These are phyloP conservation scores for Sonneratia caseolaris DNA, from an alignment of 345 rosid species.

Conservation along the genomic window DNA sequence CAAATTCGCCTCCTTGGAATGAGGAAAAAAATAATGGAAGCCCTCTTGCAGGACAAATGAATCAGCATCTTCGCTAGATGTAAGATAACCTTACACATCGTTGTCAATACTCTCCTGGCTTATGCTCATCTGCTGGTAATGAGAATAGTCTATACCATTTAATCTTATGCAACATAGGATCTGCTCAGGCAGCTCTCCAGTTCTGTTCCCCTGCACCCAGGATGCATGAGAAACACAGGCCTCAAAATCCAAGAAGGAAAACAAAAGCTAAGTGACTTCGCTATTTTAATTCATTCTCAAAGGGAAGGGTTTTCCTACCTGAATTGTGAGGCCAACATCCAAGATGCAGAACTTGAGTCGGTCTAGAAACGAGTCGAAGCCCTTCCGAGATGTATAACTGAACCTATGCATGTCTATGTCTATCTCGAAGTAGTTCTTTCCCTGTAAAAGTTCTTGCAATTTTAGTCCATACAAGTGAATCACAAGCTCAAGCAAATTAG, in stretches of 20 bases:
- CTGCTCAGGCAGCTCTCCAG: constrained; percentile 91
- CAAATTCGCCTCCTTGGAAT: too few species aligned
- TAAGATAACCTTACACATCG: background rate
- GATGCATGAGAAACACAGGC: constrained; percentile 4
- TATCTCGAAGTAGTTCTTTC: constrained; percentile 77
- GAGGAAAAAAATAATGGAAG: too few species aligned
- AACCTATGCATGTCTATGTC: constrained; percentile 96
- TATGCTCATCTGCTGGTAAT: constrained; percentile 50
- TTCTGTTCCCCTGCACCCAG: constrained; percentile 65
- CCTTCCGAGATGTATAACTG: constrained; percentile 81
- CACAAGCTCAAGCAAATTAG: background rate
- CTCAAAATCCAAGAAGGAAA: background rate
- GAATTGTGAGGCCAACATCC: constrained; percentile 94
- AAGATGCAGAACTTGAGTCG: constrained; percentile 63
- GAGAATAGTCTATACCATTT: constrained; percentile 63
- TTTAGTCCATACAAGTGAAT: constrained; percentile 34
- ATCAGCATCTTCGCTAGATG: background rate
- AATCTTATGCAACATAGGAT: constrained; percentile 71
- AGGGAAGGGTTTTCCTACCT: constrained; percentile 29
- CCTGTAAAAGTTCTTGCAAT: constrained; percentile 30
- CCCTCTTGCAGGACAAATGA: too few species aligned
- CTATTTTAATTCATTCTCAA: background rate
- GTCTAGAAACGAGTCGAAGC: constrained; percentile 70
- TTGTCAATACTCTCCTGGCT: constrained; percentile 22
- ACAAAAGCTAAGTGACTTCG: background rate